Percentiles rank a stretch among this genome's conserved stretches.
phyloP scores from a whole-genome alignment of 345 rosid species.

The Salix exigua region DNA sequence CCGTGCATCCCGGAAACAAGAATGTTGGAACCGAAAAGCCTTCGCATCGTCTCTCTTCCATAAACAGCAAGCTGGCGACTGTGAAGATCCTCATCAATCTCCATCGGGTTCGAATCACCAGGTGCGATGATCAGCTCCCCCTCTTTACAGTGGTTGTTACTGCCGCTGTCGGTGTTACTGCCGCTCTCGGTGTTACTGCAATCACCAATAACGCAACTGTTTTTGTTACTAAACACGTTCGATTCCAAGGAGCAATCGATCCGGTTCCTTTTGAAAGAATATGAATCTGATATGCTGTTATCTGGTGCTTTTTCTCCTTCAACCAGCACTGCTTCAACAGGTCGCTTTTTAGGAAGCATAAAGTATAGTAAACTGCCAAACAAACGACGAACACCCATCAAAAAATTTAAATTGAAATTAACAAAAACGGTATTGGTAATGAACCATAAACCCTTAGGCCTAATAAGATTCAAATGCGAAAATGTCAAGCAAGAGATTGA shows the following conservation, averaged over 20 bases:
- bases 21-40: slow-evolving; percentile 84
- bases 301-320: slow-evolving; percentile 39
- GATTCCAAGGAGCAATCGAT: slow-evolving; percentile 29
- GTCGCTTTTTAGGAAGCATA: slow-evolving; percentile 97
- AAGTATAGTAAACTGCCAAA: slow-evolving; percentile 63
- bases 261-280: slow-evolving; percentile 61
- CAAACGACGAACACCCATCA: slow-evolving; percentile 40
- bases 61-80: slow-evolving; percentile 99
- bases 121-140: slow-evolving; percentile 53
- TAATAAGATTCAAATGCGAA: slow-evolving; percentile 18
- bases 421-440: slow-evolving; percentile 26
- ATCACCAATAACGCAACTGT: background rate
- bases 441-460: slow-evolving; percentile 32
- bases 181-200: slow-evolving; percentile 10
- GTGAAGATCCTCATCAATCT: slow-evolving; percentile 96
- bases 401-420: slow-evolving; percentile 23
- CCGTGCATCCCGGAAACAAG: slow-evolving; percentile 94
- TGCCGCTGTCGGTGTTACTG: slow-evolving; percentile 13
- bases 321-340: slow-evolving; percentile 44
- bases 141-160: slow-evolving; percentile 16
- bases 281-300: slow-evolving; percentile 19
- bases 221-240: slow-evolving; percentile 8
- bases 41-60: slow-evolving; percentile 96
- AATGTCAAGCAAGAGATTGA: slow-evolving; percentile 3
- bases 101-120: slow-evolving; percentile 62